Conservation (phyloP, 805 yeast genomes). For the Metschnikowia proteae region DNA sequence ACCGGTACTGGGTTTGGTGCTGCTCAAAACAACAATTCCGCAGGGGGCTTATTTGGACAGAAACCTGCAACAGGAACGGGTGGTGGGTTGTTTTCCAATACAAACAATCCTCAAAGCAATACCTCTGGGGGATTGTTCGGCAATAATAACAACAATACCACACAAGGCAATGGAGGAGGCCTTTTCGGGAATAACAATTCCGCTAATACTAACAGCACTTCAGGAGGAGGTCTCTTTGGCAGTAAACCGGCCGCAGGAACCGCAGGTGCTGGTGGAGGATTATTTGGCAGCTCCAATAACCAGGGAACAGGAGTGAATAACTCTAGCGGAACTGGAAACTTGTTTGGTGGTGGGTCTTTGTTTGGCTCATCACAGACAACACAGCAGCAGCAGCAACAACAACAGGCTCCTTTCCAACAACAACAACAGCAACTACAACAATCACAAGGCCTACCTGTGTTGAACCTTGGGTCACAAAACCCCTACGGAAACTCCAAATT, state of each 20-base stretch:
- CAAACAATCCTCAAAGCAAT: slow-evolving; percentile 7
- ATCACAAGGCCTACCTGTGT: slow-evolving; percentile 1
- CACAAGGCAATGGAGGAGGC: slow-evolving; percentile 15
- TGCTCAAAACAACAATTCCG: slow-evolving; percentile 18
- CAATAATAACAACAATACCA: slow-evolving; percentile 13
- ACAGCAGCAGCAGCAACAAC: slow-evolving; percentile 22
- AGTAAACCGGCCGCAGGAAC: slow-evolving; percentile 11
- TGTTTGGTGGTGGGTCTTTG: slow-evolving; percentile 25
- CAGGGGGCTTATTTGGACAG: slow-evolving; percentile 33
- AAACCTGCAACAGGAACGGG: slow-evolving; percentile 19
- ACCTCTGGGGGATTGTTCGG: slow-evolving; percentile 42
- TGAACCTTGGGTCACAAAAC: slow-evolving; percentile 36
- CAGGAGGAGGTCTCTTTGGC: slow-evolving; percentile 19
- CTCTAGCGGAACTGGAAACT: slow-evolving; percentile 8
- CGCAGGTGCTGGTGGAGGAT: slow-evolving; percentile 15
- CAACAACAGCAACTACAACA: slow-evolving; percentile 21
- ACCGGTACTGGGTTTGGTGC: slow-evolving; percentile 14
- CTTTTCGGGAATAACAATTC: slow-evolving; percentile 29
- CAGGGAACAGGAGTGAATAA: slow-evolving; percentile 13
- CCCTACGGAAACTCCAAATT: slow-evolving; percentile 82
- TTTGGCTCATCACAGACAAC: slow-evolving; percentile 21
- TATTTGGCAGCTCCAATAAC: slow-evolving; percentile 20
- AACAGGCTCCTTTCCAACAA: slow-evolving; percentile 4
- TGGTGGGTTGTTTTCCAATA: slow-evolving; percentile 21
- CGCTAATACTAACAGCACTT: slow-evolving; percentile 15